A percentile compares a stretch with the other conserved stretches of the same genome.
phyloP scores from a whole-genome alignment of 1,284 basidiomycete species.

The Rhodotorula sp. region DNA sequence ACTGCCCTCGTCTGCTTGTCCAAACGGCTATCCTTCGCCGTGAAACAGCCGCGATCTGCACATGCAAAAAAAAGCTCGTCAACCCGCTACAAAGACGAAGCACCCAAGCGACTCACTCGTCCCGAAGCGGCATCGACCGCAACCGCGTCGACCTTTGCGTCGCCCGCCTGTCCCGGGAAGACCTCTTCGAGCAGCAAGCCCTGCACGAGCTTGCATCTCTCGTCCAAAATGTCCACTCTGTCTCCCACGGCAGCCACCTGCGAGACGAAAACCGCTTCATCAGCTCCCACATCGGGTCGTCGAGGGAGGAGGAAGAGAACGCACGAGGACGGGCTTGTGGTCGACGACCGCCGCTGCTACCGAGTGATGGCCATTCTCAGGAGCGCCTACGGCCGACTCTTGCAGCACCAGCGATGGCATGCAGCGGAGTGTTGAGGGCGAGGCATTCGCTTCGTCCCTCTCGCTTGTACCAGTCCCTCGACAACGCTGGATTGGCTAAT shows the following conservation, averaged over 20 bases:
- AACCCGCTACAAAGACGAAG: too few relatives aligned
- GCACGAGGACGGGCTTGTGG: conserved; percentile 2
- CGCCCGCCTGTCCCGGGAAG: conserved; percentile 16
- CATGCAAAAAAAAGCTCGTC: not conserved
- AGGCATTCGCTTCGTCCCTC: too few relatives aligned
- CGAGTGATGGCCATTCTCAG: conserved; percentile 5
- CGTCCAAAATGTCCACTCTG: conserved; percentile 31
- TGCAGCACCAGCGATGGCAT: conserved; percentile 19
- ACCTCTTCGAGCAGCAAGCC: conserved; percentile 27
- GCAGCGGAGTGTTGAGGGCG: too few relatives aligned
- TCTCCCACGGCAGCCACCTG: conserved; percentile 28
- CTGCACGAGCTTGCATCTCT: conserved; percentile 19
- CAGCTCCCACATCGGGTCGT: not conserved
- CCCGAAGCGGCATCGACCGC: conserved; percentile 28
- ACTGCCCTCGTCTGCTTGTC: conserved; percentile 28
- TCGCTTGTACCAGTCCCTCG: too few relatives aligned
- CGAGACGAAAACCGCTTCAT: not conserved
- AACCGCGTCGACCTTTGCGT: conserved; percentile 26
- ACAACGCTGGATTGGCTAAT: too few relatives aligned
- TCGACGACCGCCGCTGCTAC: not conserved
- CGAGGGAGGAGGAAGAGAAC: not conserved
- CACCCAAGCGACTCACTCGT: conserved; percentile 8
- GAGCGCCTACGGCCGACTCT: not conserved
- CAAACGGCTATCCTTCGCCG: conserved; percentile 35
- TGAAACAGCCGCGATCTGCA: conserved; percentile 38